phyloP scores from a whole-genome alignment of 345 rosid genomes.

The Kernera saxatilis region DNA sequence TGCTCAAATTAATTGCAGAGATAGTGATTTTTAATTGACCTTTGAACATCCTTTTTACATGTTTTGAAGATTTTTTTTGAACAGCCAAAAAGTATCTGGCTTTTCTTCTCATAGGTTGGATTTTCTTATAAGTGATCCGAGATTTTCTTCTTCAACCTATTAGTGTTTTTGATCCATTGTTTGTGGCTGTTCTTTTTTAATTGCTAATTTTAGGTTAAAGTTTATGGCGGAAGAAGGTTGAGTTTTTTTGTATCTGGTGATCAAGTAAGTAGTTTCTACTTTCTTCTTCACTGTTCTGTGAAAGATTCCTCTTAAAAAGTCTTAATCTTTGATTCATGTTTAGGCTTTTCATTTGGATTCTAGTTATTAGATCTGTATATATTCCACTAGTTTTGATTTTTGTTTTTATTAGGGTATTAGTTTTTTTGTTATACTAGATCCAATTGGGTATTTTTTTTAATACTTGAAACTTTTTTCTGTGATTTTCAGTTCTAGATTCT shows the following conservation, averaged over 20 bases:
- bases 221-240: constrained; percentile 18
- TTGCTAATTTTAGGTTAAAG: constrained; percentile 2
- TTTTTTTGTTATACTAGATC: constrained; percentile 9
- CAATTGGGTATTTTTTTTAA: background rate
- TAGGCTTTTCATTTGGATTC: constrained; percentile 17
- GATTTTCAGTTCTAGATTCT: constrained; percentile 13
- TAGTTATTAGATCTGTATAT: constrained; percentile 22
- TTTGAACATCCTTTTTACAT: constrained; percentile 24
- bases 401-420: background rate
- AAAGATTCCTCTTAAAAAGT: constrained; percentile 8
- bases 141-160: background rate
- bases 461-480: background rate
- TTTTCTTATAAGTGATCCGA: background rate
- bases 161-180: background rate
- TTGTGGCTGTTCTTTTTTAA: background rate
- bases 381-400: constrained; percentile 9
- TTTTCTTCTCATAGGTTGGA: background rate
- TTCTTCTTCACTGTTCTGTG: constrained; percentile 6
- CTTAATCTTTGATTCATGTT: constrained; percentile 15
- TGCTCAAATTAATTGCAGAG: constrained; percentile 36
- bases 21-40: constrained; percentile 23
- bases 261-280: constrained; percentile 23
- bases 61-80: background rate
- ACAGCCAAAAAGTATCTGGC: constrained; percentile 3
- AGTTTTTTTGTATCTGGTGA: constrained; percentile 11